Evolutionary conservation across 257 asterid genomes (phyloP), one percentile per base, ranked within the genome.

Genomic region (Capsicum baccatum): DNA sequence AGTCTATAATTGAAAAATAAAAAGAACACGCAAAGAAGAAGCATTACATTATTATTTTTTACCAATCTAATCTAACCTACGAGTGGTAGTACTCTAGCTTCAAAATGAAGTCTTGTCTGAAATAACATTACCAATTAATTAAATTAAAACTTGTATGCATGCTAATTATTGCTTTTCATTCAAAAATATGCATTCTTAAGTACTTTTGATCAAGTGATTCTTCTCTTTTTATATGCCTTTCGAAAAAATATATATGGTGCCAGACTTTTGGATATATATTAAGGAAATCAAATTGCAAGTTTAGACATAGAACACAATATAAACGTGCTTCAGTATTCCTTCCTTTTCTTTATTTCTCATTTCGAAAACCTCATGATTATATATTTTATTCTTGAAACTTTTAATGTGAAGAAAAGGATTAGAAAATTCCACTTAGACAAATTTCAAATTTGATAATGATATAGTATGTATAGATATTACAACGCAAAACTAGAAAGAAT

Each of bases 211-310:
- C 79, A 69, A 39, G 33, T 69, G 16, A 42, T 42, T 70, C 35
- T 70, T 42, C 33, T 4, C 16, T 70, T 17, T 62, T 9, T 70
- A 44, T 70, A 17, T 17, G 17, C 57, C 26, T 44, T 44, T 4
- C 0, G 10, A 50, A 5, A 6, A 17, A 11, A n/a, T 33, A 50
- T 3, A 17, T 37, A n/a, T 50, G 21, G 21, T 26, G 47, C 1
- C 81, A 52, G 11, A 52, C 48, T 50, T 54, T 47, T 52, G 21
- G 48, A 68, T 76, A 76, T 52, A 68, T 76, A 76, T 52, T 52
- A 52, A 76, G 13, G 0, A 52, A 3, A 52, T 7, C 48, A 21
- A 52, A 21, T 21, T 8, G 6, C 16, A 52, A 26, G 9, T 8
- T 8, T 73, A 42, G 81, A 76, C 11, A 76, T 7, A 13, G 15